Conservation (phyloP, 2,329 filamentous ascomycete species). For the Diplodia mutila region DNA sequence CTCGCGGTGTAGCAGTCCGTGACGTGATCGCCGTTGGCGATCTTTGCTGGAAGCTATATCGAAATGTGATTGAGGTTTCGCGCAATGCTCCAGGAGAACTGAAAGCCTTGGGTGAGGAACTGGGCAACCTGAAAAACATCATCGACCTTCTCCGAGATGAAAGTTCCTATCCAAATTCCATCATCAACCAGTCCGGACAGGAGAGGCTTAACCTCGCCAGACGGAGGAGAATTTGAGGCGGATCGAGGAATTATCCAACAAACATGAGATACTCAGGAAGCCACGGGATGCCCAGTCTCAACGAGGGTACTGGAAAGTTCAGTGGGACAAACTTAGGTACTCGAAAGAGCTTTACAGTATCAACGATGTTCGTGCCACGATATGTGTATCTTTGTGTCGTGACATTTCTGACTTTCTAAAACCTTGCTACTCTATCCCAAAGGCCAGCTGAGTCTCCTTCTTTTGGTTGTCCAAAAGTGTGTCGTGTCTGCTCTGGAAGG, state of each 20-base stretch:
- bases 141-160: neutral
- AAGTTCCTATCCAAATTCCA: neutral
- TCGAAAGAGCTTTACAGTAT: neutral
- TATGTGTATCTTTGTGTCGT: neutral
- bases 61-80: neutral
- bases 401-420: too few species aligned
- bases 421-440: neutral
- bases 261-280: neutral
- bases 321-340: neutral
- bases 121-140: neutral
- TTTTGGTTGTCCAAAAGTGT: neutral
- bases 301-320: neutral
- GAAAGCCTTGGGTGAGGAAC: neutral
- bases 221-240: neutral
- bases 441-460: neutral
- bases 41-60: slow-evolving; percentile 1
- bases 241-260: neutral
- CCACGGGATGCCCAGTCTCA: neutral
- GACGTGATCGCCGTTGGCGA: neutral
- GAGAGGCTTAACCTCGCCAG: neutral
- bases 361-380: neutral
- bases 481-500: neutral
- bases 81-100: neutral
- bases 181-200: neutral
- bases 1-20: neutral